Percentiles rank a stretch among this genome's conserved stretches.
Evolutionary conservation across 2,329 filamentous ascomycete species (phyloP).

Genomic region (Ceratocystis papillata): DNA sequence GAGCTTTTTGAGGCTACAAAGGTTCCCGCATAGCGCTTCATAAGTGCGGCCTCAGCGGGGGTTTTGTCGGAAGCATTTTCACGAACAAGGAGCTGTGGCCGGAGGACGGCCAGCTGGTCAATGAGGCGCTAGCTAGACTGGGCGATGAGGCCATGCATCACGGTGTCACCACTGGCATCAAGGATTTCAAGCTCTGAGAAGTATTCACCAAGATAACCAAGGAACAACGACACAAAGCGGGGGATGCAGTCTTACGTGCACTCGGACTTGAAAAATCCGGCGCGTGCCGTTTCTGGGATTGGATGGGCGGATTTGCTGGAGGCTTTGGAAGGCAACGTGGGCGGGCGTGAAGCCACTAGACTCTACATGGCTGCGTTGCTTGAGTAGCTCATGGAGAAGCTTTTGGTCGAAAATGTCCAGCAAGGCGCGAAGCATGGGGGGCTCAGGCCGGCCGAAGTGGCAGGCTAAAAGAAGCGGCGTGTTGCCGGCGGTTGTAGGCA

Average conservation of each 20-base stretch:
- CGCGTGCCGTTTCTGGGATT: neutral
- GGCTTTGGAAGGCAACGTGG: conserved; percentile 28
- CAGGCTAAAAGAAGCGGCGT: conserved; percentile 64
- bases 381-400: conserved; percentile 4
- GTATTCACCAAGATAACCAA: neutral
- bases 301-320: conserved; percentile 19
- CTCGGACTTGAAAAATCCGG: neutral
- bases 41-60: conserved; percentile 55
- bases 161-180: neutral
- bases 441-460: conserved; percentile 40
- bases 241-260: neutral
- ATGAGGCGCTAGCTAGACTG: conserved; percentile 32
- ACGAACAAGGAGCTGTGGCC: conserved; percentile 50
- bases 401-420: neutral
- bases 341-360: neutral
- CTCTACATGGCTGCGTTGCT: neutral
- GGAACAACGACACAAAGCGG: neutral
- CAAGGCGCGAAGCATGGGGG: neutral
- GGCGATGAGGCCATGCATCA: conserved; percentile 45
- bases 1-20: neutral
- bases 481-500: conserved; percentile 45
- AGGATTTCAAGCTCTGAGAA: neutral
- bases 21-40: conserved; percentile 28
- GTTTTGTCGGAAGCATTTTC: conserved; percentile 71
- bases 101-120: conserved; percentile 41